Conservation (phyloP, 345 rosid species). For the Citropsis articulata region DNA sequence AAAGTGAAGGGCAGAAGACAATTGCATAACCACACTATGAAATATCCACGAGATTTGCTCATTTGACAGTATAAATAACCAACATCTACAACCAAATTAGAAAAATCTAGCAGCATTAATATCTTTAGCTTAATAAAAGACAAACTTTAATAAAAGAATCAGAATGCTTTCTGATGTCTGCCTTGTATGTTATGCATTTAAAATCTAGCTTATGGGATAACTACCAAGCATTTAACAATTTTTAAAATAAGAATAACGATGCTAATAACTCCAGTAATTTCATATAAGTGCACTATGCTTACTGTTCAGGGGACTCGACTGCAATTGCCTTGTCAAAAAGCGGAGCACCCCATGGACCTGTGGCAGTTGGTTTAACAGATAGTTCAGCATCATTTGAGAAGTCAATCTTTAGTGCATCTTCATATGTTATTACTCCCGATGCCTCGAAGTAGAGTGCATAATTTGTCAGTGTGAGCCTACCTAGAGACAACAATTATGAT, state of each 20-base stretch:
- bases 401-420: slow-evolving; percentile 81
- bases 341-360: slow-evolving; percentile 99
- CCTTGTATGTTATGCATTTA: background rate
- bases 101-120: background rate
- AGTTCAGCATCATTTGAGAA: slow-evolving; percentile 53
- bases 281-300: slow-evolving; percentile 28
- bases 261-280: background rate
- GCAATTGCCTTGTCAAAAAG: slow-evolving; percentile 86
- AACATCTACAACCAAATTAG: background rate
- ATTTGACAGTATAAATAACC: background rate
- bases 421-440: slow-evolving; percentile 61
- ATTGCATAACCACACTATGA: background rate
- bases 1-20: background rate
- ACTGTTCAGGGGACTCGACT: slow-evolving; percentile 74
- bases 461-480: slow-evolving; percentile 86
- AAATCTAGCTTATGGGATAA: background rate
- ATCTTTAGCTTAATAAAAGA: background rate
- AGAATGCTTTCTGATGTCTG: background rate
- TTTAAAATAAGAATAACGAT: background rate
- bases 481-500: slow-evolving; percentile 34
- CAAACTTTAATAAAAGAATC: background rate
- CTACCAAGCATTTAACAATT: background rate
- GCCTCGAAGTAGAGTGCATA: slow-evolving; percentile 95
- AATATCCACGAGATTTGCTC: background rate
- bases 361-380: slow-evolving; percentile 57